Evolutionary conservation across 345 rosid species (phyloP), one percentile per base, ranked within the genome.

Genomic region (Pseudoturritis turrita): DNA sequence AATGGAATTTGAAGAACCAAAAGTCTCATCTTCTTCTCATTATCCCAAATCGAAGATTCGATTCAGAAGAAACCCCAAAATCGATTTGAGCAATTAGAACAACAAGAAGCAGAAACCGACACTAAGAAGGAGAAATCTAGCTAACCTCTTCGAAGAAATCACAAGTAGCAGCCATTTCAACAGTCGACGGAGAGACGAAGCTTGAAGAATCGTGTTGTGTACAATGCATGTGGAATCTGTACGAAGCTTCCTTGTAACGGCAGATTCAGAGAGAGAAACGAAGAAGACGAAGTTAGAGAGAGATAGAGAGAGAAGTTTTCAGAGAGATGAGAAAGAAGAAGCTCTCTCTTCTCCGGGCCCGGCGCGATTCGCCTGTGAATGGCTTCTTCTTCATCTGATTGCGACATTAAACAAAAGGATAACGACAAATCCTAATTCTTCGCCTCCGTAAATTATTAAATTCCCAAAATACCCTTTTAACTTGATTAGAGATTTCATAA

Each of bases 361-460:
- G 71, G 65, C 62, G 78, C 70, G 78, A 78, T 80, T 77, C 43
- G 80, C 70, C 86, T 77, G 74, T 71, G 70, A 79, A 58, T 56
- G 41, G 15, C 14, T 57, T 59, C 53, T 33, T 33, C 37, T 57
- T 50, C 45, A 59, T 50, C 49, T 71, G 86, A 79, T 55, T 61
- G 70, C 69, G 81, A 82, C 82, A 50, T 59, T 43, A 25, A 45
- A 39, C 4, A 18, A 12, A 5, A 14, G 19, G 59, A 74, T 77
- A 55, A 55, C 65, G 75, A 81, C 81, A 70, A 61, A 21, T 68
- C 62, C 74, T 62, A 5, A 25, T 36, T 57, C 71, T 69, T 10
- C 52, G 43, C 71, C 25, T 33, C 33, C 41, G n/a, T n/a, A n/a
- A n/a, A n/a, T n/a, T n/a, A n/a, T 15, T 2, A 44, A 0, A 29